Evolutionary conservation across 2,329 filamentous ascomycete species (phyloP).

Genomic region (Fusarium sp.): DNA sequence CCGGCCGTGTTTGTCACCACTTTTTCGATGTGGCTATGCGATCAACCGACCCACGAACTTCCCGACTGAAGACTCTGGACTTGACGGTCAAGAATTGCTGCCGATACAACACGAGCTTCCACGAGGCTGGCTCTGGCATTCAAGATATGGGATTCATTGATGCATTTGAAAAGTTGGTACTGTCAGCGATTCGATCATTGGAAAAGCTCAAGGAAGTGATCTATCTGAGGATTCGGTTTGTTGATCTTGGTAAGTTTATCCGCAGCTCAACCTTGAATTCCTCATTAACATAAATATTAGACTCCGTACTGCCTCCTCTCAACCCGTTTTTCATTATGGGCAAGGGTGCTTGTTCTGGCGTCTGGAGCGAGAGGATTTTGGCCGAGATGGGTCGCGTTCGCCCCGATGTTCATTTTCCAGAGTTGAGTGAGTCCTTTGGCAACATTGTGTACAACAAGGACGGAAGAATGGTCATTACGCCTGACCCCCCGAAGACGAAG

Average conservation of each 20-base stretch:
- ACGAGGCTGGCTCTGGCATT: conserved; percentile 76
- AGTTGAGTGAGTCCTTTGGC: conserved; percentile 73
- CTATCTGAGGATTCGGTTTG: conserved; percentile 77
- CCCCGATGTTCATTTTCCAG: conserved; percentile 68
- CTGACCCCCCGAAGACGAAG: conserved; percentile 64
- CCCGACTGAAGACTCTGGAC: conserved; percentile 73
- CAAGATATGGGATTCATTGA: conserved; percentile 78
- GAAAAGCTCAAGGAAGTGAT: conserved; percentile 68
- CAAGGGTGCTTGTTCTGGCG: conserved; percentile 71
- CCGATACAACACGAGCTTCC: conserved; percentile 64
- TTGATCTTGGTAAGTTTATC: conserved; percentile 71
- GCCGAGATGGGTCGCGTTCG: conserved; percentile 68
- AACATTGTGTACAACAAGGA: conserved; percentile 70
- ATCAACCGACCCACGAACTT: conserved; percentile 60
- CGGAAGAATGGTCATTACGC: conserved; percentile 66
- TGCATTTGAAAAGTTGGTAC: conserved; percentile 75
- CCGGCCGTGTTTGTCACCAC: conserved; percentile 76
- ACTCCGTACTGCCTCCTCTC: conserved; percentile 75
- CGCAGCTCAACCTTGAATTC: background rate
- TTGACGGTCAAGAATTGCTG: conserved; percentile 82
- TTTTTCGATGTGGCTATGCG: conserved; percentile 72
- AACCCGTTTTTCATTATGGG: conserved; percentile 79
- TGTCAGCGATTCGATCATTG: conserved; percentile 71
- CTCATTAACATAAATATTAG: conserved; percentile 53
- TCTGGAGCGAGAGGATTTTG: conserved; percentile 78